A percentile compares a stretch with the other conserved stretches of the same genome.
Evolutionary conservation across 106 monocot species (phyloP).

Genomic region (Dendrobium nobile): DNA sequence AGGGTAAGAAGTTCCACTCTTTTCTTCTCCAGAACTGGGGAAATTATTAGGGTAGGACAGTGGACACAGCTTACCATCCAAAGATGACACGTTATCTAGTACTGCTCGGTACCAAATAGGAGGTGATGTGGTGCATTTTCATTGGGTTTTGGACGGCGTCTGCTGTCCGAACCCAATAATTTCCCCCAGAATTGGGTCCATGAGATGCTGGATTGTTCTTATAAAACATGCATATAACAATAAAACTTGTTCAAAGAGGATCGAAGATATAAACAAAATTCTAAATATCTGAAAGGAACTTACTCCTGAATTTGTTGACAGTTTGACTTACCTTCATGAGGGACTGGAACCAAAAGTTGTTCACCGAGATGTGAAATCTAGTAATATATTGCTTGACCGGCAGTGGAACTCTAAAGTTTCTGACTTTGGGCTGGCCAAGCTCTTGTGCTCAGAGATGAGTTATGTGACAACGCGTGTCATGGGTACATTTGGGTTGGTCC

Average conservation of each 20-base stretch:
- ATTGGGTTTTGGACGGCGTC: too few relatives aligned
- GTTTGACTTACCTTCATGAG: constrained; percentile 47
- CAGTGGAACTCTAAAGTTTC: constrained; percentile 50
- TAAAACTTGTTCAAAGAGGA: not conserved
- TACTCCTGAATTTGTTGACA: not conserved
- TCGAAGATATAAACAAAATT: not conserved
- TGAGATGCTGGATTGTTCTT: not conserved
- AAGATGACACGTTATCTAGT: too few relatives aligned
- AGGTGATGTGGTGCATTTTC: too few relatives aligned
- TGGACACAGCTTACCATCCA: too few relatives aligned
- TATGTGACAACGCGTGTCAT: constrained; percentile 52
- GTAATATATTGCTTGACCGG: constrained; percentile 44
- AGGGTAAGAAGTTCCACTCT: constrained; percentile 15
- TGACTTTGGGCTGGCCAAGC: constrained; percentile 51
- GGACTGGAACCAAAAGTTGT: constrained; percentile 55
- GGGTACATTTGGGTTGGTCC: constrained; percentile 52
- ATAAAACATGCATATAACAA: not conserved
- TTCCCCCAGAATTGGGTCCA: not conserved
- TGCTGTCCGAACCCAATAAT: too few relatives aligned
- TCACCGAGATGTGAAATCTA: constrained; percentile 51
- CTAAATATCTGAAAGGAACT: not conserved
- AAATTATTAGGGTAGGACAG: too few relatives aligned
- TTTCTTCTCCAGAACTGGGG: not conserved
- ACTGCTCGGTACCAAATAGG: too few relatives aligned
- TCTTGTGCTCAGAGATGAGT: constrained; percentile 32